Base-by-base conservation (phyloP, 805 yeast species). In the Candida andamanensis region DNA sequence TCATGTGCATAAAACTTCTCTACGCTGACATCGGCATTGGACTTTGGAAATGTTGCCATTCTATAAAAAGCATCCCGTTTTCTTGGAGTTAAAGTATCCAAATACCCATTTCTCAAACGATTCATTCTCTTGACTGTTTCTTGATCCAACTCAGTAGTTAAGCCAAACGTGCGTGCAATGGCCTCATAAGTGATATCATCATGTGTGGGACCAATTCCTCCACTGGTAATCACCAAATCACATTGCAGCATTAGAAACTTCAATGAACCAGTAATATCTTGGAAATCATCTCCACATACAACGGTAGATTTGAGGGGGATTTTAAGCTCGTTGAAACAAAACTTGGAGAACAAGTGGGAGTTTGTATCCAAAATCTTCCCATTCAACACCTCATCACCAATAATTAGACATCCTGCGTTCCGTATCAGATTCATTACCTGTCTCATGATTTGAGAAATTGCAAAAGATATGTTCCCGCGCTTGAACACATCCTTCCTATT, bases 311-410 rank as follows among this genome's bases (percentile, higher is more conserved):
- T 71, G 30, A 86, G 63, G 13, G 81, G 79, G 7, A 86, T 69
- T 7, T 89, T 86, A 6, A 73, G 56, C 8, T 63, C 56, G 26
- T 54, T 52, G 54, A 82, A 86, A 52, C 95, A 80, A 48, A 64
- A 71, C 41, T 72, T 71, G 18, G 94, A 85, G 50, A 86, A 84
- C 47, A 60, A 73, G 40, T 71, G 62, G 6, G 94, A 81, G 53
- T 86, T 86, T 2, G 90, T 74, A 48, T 86, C 96, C 4, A 66
- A 57, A 39, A 86, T 85, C 56, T 86, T 86, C 5, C 95, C 94
- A 44, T 85, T 86, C 35, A 86, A 70, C 2, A 86, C 81, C 56
- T 86, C 96, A 55, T 86, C 95, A 4, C 95, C 95, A 31, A 86
- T 86, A 26, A 80, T 76, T 32, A 74, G 59, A 41, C 74, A 69